phyloP scores from a whole-genome alignment of 352 stramenopile genomes.

The Phytophthora sp. region DNA sequence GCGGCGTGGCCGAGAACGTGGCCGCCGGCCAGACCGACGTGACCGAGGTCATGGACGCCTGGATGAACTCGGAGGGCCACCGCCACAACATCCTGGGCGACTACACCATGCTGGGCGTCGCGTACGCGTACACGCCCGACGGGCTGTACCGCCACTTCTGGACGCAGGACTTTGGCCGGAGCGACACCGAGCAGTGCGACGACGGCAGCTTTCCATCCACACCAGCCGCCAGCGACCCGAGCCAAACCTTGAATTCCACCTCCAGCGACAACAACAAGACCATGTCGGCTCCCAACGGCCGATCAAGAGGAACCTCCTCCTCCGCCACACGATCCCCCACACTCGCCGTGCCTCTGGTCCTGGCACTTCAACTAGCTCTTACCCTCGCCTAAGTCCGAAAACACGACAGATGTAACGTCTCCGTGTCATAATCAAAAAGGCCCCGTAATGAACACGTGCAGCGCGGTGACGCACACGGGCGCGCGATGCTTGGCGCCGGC shows the following conservation, averaged over 20 bases:
- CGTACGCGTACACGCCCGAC: conserved; percentile 36
- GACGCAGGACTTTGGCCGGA: conserved; percentile 62
- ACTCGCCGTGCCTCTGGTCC: background rate
- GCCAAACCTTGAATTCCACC: background rate
- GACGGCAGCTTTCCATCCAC: conserved; percentile 10
- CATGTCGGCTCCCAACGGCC: conserved; percentile 17
- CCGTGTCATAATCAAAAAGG: conserved; percentile 9
- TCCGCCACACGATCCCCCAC: background rate
- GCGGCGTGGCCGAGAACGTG: conserved; percentile 50
- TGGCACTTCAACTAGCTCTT: background rate
- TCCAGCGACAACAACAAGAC: conserved; percentile 8
- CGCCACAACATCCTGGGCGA: conserved; percentile 45
- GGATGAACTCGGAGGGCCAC: conserved; percentile 50
- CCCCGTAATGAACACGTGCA: conserved; percentile 27
- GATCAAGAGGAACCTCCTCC: conserved; percentile 2
- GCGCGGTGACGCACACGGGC: conserved; percentile 71
- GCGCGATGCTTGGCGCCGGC: conserved; percentile 61
- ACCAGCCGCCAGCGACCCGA: background rate
- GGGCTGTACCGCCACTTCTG: conserved; percentile 52
- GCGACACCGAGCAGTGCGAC: conserved; percentile 41
- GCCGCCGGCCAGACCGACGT: conserved; percentile 44
- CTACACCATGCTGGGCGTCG: conserved; percentile 49
- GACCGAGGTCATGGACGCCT: conserved; percentile 40
- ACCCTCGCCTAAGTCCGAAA: conserved; percentile 6
- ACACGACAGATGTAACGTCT: background rate